These are phyloP conservation scores for Podospora comata DNA, from an alignment of 495 filamentous ascomycete genomes.

Conservation along the genomic window DNA sequence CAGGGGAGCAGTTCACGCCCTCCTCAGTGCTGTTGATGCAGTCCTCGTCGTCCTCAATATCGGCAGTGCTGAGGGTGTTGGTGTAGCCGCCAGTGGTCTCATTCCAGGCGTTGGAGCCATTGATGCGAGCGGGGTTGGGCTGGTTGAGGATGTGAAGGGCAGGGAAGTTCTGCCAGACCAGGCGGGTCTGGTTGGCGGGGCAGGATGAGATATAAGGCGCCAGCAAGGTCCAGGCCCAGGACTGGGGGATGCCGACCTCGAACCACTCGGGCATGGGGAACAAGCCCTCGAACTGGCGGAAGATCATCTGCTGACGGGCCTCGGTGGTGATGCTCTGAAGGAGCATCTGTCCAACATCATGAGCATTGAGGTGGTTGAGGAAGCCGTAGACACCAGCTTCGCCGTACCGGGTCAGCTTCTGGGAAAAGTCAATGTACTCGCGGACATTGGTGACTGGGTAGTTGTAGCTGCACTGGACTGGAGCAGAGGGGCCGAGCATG, in stretches of 20 bases:
- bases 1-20: constrained; percentile 57
- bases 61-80: constrained; percentile 38
- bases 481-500: constrained; percentile 73
- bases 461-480: constrained; percentile 74
- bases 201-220: constrained; percentile 82
- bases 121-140: constrained; percentile 63
- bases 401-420: constrained; percentile 78
- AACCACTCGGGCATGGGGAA: constrained; percentile 88
- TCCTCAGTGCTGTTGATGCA: constrained; percentile 53
- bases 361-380: constrained; percentile 73
- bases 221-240: constrained; percentile 82
- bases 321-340: constrained; percentile 79
- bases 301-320: constrained; percentile 82
- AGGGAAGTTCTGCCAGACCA: constrained; percentile 90
- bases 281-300: constrained; percentile 80
- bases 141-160: constrained; percentile 71
- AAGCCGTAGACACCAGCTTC: constrained; percentile 85
- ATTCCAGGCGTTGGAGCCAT: constrained; percentile 52
- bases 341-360: constrained; percentile 69
- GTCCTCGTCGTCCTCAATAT: constrained; percentile 38
- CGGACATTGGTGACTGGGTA: constrained; percentile 75
- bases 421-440: constrained; percentile 82
- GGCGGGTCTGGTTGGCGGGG: constrained; percentile 66
- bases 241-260: constrained; percentile 75
- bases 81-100: constrained; percentile 54